Percentiles rank a stretch among this genome's conserved stretches.
Conservation (phyloP, 306 rosid genomes). For the Boehmeria nivea region DNA sequence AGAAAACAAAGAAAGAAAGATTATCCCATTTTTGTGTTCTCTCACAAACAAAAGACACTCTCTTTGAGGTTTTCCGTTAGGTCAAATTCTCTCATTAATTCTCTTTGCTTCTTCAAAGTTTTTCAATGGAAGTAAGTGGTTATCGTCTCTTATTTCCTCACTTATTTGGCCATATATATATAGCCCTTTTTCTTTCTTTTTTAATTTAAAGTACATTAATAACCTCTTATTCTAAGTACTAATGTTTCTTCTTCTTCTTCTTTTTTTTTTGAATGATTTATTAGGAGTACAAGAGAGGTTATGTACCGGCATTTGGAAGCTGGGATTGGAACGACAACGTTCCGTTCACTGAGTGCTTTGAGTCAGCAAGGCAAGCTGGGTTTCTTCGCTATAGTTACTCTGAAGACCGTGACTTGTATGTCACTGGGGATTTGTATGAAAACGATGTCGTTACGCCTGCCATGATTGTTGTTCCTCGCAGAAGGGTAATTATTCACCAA, state of each 20-base stretch:
- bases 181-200: not conserved
- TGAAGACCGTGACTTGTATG: conserved; percentile 65
- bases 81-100: no score
- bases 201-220: not conserved
- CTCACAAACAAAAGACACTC: no score
- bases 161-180: no score
- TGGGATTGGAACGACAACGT: conserved; percentile 89
- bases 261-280: not conserved
- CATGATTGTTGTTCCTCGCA: conserved; percentile 82
- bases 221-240: not conserved
- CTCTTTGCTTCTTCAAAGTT: no score
- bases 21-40: no score
- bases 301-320: conserved; percentile 80
- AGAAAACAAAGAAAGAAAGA: not conserved
- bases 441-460: conserved; percentile 78
- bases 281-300: conserved; percentile 58
- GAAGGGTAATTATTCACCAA: conserved; percentile 34
- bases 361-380: conserved; percentile 61
- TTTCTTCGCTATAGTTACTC: conserved; percentile 44
- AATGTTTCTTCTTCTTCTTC: no score
- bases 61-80: no score
- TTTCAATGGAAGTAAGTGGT: conserved; percentile 17
- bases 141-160: no score
- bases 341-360: conserved; percentile 85
- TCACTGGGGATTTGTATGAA: conserved; percentile 57